Conservation (phyloP, 768 basidiomycete genomes). For the Botryobasidium botryosum region DNA sequence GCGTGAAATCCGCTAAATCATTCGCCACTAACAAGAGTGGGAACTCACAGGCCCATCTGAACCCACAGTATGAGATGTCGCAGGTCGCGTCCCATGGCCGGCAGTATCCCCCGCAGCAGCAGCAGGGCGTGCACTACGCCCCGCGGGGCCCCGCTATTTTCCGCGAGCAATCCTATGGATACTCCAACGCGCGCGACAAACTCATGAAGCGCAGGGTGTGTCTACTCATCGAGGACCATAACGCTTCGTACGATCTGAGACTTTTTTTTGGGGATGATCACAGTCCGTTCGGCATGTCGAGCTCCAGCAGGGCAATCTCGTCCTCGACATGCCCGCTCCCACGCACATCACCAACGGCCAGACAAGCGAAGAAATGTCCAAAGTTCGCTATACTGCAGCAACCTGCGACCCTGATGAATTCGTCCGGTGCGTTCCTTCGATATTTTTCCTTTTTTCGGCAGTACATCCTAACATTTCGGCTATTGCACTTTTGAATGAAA, state of each 20-base stretch:
- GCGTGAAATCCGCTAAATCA: conserved; percentile 31
- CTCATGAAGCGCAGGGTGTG: conserved; percentile 53
- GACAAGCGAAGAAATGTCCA: conserved; percentile 54
- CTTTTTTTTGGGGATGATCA: background rate
- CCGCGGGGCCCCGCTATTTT: background rate
- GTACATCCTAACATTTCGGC: background rate
- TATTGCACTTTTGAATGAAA: background rate
- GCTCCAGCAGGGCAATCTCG: conserved; percentile 66
- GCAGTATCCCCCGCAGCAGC: conserved; percentile 38
- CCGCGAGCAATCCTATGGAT: conserved; percentile 26
- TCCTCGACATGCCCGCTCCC: conserved; percentile 70
- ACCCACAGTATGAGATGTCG: conserved; percentile 41
- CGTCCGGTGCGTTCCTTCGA: conserved; percentile 29
- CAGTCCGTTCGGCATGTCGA: conserved; percentile 57
- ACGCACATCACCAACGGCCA: conserved; percentile 52
- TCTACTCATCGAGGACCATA: conserved; percentile 1
- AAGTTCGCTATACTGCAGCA: conserved; percentile 77
- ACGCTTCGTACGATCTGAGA: conserved; percentile 9
- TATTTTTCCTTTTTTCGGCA: no score
- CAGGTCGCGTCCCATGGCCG: conserved; percentile 31
- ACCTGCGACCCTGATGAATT: conserved; percentile 86
- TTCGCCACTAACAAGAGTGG: conserved; percentile 33
- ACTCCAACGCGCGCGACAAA: conserved; percentile 54
- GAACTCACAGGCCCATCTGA: conserved; percentile 62
- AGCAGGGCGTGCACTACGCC: conserved; percentile 16